phyloP scores from a whole-genome alignment of 768 basidiomycete genomes.

The Russula emetica region DNA sequence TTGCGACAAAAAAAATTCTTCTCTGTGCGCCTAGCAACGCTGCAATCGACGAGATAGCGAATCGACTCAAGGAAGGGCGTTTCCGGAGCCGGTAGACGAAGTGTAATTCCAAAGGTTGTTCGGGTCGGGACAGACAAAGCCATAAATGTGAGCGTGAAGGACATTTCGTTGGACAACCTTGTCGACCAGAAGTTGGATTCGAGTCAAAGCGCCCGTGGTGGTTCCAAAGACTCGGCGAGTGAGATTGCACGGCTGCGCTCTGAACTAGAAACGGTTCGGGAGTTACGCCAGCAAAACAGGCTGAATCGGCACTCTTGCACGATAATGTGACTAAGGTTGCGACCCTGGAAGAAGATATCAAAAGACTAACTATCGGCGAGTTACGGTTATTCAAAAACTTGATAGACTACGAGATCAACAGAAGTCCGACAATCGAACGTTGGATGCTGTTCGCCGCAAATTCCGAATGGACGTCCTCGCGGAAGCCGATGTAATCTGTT shows the following conservation, averaged over 20 bases:
- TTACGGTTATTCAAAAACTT: constrained; percentile 59
- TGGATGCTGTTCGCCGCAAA: constrained; percentile 76
- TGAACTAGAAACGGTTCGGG: constrained; percentile 68
- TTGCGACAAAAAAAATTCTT: constrained; percentile 67
- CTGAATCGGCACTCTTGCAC: constrained; percentile 52
- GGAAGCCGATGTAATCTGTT: constrained; percentile 91
- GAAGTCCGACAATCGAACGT: constrained; percentile 71
- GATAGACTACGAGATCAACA: constrained; percentile 80
- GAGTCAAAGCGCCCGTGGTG: constrained; percentile 36
- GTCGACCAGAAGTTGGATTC: constrained; percentile 70
- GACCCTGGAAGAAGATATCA: constrained; percentile 68
- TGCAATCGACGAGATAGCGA: constrained; percentile 93
- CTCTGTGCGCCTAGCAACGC: constrained; percentile 98
- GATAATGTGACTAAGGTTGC: constrained; percentile 53
- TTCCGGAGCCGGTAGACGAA: constrained; percentile 49
- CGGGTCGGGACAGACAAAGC: constrained; percentile 78
- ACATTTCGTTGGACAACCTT: constrained; percentile 81
- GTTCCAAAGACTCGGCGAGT: constrained; percentile 49
- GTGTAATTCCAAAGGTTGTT: constrained; percentile 71
- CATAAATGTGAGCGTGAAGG: constrained; percentile 75
- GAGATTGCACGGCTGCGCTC: constrained; percentile 56
- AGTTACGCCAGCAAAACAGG: constrained; percentile 49
- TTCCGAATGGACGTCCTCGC: constrained; percentile 70
- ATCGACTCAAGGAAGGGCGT: constrained; percentile 81
- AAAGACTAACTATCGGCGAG: constrained; percentile 54